Percentiles rank a stretch among this genome's conserved stretches.
Conservation (phyloP, 2,329 filamentous ascomycete species). For the Penicillium sp. region DNA sequence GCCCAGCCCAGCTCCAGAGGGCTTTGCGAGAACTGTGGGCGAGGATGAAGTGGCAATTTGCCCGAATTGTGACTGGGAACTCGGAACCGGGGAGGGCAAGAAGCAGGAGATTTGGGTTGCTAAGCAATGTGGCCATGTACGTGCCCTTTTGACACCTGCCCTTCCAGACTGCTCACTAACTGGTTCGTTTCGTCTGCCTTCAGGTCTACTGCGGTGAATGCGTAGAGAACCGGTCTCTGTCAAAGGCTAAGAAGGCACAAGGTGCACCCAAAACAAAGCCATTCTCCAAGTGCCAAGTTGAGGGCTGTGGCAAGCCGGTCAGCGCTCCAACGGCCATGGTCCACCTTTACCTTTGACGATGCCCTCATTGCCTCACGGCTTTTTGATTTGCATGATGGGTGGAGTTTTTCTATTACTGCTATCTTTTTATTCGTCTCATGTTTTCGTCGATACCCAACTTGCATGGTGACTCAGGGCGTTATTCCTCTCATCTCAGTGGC, state of each 20-base stretch:
- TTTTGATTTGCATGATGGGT: constrained; percentile 14
- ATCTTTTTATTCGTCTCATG: neutral
- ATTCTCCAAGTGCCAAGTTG: constrained; percentile 42
- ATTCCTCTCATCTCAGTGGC: neutral
- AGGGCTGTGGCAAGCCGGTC: constrained; percentile 37
- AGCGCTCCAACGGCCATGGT: constrained; percentile 39
- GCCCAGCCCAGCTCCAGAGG: constrained; percentile 60
- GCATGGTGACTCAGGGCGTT: constrained; percentile 18
- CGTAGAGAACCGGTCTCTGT: constrained; percentile 34
- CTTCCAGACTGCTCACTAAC: neutral
- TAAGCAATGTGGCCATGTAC: constrained; percentile 86
- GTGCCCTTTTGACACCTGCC: constrained; percentile 23
- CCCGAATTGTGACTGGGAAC: constrained; percentile 77
- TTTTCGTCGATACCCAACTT: constrained; percentile 20
- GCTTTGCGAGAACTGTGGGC: constrained; percentile 71
- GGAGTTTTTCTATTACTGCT: constrained; percentile 13
- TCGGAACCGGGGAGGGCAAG: constrained; percentile 63
- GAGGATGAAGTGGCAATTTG: constrained; percentile 73
- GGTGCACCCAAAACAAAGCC: constrained; percentile 29
- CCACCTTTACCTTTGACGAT: constrained; percentile 42
- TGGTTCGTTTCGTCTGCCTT: constrained; percentile 1
- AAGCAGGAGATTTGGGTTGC: constrained; percentile 91
- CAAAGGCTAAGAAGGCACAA: constrained; percentile 29
- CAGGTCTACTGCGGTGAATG: constrained; percentile 48
- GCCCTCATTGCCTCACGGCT: constrained; percentile 1